These are phyloP conservation scores for Nitzschia sp. DNA, from an alignment of 108 stramenopile species.

Conservation along the genomic window DNA sequence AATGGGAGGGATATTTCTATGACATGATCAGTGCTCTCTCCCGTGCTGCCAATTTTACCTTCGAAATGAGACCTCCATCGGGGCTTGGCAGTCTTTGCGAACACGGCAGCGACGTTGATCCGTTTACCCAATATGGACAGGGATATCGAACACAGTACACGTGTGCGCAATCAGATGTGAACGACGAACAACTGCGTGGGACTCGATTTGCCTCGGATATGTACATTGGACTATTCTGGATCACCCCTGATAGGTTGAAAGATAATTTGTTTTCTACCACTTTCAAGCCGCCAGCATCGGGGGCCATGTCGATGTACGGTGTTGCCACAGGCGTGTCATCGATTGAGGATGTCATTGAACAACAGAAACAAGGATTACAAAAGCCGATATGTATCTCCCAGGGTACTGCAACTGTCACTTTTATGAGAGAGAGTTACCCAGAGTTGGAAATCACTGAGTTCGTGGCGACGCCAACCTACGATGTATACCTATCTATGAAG, in stretches of 20 bases:
- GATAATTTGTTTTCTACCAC: conserved; percentile 29
- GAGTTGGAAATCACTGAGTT: conserved; percentile 12
- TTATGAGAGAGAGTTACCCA: conserved; percentile 20
- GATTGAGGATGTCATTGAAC: conserved; percentile 21
- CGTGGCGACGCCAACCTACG: background rate
- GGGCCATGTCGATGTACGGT: conserved; percentile 30
- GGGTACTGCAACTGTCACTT: conserved; percentile 15
- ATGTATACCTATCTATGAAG: conserved; percentile 17
- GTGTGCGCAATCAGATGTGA: conserved; percentile 36
- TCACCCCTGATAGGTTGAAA: conserved; percentile 28
- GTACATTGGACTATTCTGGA: conserved; percentile 34
- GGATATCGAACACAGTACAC: conserved; percentile 28
- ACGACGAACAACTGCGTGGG: conserved; percentile 12
- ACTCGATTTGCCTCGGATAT: conserved; percentile 27
- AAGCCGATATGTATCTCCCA: conserved; percentile 9
- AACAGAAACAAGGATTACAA: conserved; percentile 10
- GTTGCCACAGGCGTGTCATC: conserved; percentile 16
- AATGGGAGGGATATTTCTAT: conserved; percentile 21
- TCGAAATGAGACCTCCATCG: conserved; percentile 28
- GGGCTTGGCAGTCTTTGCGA: conserved; percentile 28
- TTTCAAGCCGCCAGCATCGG: conserved; percentile 26
- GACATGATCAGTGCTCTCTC: conserved; percentile 22
- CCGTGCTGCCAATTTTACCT: conserved; percentile 32
- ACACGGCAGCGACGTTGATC: background rate
- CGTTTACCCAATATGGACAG: conserved; percentile 1